A percentile compares a stretch with the other conserved stretches of the same genome.
phyloP scores from a whole-genome alignment of 2,329 filamentous ascomycete species.

The Fusarium annulatum region DNA sequence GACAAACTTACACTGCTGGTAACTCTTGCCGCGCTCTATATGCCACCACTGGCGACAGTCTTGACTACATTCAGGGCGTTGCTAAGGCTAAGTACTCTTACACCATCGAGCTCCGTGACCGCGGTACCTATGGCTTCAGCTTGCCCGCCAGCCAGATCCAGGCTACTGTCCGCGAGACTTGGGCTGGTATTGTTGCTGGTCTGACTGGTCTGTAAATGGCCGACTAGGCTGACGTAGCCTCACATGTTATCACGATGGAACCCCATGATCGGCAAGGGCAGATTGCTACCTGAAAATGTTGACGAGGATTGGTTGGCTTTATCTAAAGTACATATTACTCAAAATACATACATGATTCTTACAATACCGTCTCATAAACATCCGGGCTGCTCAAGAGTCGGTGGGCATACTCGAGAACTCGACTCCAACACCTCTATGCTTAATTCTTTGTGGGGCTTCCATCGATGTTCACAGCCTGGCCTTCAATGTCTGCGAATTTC shows the following conservation, averaged over 20 bases:
- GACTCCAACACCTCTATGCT: accelerated
- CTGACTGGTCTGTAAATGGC: neutral
- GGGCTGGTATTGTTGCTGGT: constrained; percentile 29
- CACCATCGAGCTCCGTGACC: constrained; percentile 53
- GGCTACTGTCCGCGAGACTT: constrained; percentile 27
- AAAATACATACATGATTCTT: neutral
- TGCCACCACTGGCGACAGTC: constrained; percentile 59
- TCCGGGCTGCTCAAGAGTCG: no score
- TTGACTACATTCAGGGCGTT: constrained; percentile 59
- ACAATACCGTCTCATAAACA: no score
- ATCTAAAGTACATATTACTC: neutral
- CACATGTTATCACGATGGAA: neutral
- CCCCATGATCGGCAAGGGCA: accelerated
- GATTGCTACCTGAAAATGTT: neutral
- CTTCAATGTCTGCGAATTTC: constrained; percentile 4
- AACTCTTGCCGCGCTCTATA: constrained; percentile 72
- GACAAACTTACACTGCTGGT: constrained; percentile 48
- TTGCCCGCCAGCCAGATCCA: constrained; percentile 56
- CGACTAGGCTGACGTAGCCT: no score
- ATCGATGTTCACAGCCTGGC: neutral
- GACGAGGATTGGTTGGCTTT: neutral
- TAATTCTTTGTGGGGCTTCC: neutral
- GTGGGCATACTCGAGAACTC: neutral
- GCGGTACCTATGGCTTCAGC: constrained; percentile 55
- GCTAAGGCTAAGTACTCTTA: constrained; percentile 56